These are phyloP conservation scores for Drechslerella coelobrocha DNA, from an alignment of 2,329 filamentous ascomycete genomes.

Conservation along the genomic window DNA sequence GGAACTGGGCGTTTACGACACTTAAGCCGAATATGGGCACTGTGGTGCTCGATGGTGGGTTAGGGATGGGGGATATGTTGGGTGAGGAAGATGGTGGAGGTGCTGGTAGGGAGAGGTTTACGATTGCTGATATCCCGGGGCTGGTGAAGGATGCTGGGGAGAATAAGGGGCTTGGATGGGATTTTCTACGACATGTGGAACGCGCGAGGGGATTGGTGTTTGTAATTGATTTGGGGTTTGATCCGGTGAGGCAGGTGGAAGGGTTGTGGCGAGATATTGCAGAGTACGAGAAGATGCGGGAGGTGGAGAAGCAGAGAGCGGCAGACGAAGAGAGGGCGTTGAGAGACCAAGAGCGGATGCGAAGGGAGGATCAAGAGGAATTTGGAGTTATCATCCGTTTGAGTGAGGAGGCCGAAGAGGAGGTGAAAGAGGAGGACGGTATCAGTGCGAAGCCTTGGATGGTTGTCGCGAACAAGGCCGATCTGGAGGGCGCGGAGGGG, in stretches of 20 bases:
- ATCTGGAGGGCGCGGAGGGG: slow-evolving; percentile 76
- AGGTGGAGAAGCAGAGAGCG: slow-evolving; percentile 51
- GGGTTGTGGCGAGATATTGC: slow-evolving; percentile 89
- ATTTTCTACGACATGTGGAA: slow-evolving; percentile 92
- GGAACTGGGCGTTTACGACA: slow-evolving; percentile 96
- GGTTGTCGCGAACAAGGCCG: slow-evolving; percentile 91
- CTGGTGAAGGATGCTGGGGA: slow-evolving; percentile 91
- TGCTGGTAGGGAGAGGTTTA: slow-evolving; percentile 74
- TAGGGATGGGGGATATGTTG: slow-evolving; percentile 55
- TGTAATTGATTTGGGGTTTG: slow-evolving; percentile 83
- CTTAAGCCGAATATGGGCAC: slow-evolving; percentile 94
- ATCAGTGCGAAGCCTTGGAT: slow-evolving; percentile 91
- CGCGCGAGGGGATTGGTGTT: slow-evolving; percentile 91
- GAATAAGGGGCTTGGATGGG: slow-evolving; percentile 86
- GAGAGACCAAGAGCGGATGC: slow-evolving; percentile 29
- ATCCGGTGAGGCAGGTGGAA: slow-evolving; percentile 79
- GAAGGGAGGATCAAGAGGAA: slow-evolving; percentile 27
- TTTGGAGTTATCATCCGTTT: slow-evolving; percentile 22
- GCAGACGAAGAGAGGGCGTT: slow-evolving; percentile 50
- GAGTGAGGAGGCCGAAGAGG: slow-evolving; percentile 13
- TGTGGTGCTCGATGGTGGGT: slow-evolving; percentile 76
- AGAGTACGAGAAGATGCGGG: slow-evolving; percentile 69
- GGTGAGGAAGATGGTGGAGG: slow-evolving; percentile 59
- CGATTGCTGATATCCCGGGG: slow-evolving; percentile 93
- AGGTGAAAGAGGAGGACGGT: slow-evolving; percentile 13